phyloP scores from a whole-genome alignment of 305 asterid species.

The Solanum hybrid region DNA sequence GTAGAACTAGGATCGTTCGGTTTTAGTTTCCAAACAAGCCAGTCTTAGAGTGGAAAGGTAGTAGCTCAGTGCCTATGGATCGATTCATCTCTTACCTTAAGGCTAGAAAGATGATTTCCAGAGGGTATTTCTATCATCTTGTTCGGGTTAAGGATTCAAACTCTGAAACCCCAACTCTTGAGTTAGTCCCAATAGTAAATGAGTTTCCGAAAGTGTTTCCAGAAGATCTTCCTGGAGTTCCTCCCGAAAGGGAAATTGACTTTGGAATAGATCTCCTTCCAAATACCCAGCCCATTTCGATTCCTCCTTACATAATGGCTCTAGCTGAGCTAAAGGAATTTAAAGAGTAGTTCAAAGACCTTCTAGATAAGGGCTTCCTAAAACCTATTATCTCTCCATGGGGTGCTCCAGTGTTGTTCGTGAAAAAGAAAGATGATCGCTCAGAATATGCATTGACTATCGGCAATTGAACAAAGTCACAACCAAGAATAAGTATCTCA shows the following conservation, averaged over 20 bases:
- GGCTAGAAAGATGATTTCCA: not conserved
- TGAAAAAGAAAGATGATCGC: not conserved
- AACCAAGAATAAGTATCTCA: not conserved
- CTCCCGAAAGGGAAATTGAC: not conserved
- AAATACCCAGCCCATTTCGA: not conserved
- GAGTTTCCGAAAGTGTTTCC: not conserved
- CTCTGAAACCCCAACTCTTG: not conserved
- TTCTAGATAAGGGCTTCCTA: not conserved
- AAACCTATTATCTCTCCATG: not conserved
- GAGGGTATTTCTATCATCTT: not conserved
- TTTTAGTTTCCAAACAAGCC: not conserved
- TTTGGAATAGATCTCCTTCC: not conserved
- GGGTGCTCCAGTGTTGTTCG: not conserved
- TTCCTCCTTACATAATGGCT: not conserved
- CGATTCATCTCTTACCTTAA: not conserved
- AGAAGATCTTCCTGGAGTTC: not conserved
- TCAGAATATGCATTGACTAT: not conserved
- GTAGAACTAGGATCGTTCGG: not conserved
- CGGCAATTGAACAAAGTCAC: not conserved
- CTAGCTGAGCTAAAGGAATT: not conserved
- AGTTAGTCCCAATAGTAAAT: not conserved
- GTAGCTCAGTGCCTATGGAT: not conserved
- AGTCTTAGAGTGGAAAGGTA: not conserved
- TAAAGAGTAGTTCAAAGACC: not conserved
- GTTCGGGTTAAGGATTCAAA: not conserved